Evolutionary conservation across 1,139 yeast species (phyloP), one percentile per base, ranked within the genome.

Genomic region (Insectozyma bohioensis): DNA sequence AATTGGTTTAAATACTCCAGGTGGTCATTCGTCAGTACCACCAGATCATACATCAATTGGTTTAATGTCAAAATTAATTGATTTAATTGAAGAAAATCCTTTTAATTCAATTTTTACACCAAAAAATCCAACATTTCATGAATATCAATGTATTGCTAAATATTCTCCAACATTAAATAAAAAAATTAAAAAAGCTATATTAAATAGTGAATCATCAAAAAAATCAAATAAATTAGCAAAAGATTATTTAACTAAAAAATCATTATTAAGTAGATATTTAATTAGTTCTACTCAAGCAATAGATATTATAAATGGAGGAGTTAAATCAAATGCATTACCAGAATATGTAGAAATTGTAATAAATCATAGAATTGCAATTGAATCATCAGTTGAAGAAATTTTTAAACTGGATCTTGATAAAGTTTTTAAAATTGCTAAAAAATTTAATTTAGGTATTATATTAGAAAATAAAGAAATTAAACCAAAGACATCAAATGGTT

Each of bases 311-410:
- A 46, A 58, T n/a, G 90, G 90, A 7, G 92, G 92, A 12, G 72
- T 72, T 26, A 83, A 83, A 54, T 62, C 78, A 20, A 83, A 83
- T 49, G 90, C 92, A 2, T 63, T 85, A 37, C 95, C 95, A 1
- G 94, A 85, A 49, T 67, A 64, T 41, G 83, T 75, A 5, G 61
- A 67, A 5, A 62, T 79, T 13, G 52, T 68, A 31, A 67, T 82
- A 26, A 80, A 82, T 54, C 78, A 78, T 43, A 65, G 88, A 42
- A 67, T 80, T 35, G 72, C 78, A 4, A 57, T 75, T 12, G 40
- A 37, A 14, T 19, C 20, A 15, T 21, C 78, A 4, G 34, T 34
- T 4, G 83, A 75, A 39, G 70, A 72, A 22, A 46, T 67, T 7
- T 66, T 72, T 2, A 57, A 56, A 2, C 60, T 60, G 6, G 66